These are phyloP conservation scores for Raphanus hybrid DNA, from an alignment of 441 rosid genomes.

Conservation along the genomic window DNA sequence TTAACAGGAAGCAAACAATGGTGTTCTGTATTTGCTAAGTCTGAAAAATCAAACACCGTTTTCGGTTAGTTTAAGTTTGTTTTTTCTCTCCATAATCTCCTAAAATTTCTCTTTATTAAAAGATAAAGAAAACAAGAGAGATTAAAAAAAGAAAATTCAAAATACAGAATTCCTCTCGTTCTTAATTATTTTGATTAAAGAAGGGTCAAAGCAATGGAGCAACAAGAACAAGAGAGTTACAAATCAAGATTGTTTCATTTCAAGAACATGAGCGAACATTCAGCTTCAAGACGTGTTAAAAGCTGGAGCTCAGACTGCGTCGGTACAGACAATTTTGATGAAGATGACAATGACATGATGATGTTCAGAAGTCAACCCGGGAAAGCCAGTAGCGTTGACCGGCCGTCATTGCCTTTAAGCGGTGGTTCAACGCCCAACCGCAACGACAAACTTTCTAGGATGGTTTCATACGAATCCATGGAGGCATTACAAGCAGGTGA, in stretches of 20 bases:
- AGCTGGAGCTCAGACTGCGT: constrained; percentile 41
- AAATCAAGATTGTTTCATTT: constrained; percentile 62
- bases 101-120: constrained; percentile 33
- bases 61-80: constrained; percentile 29
- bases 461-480: constrained; percentile 37
- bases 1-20: constrained; percentile 32
- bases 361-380: constrained; percentile 43
- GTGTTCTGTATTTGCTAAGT: constrained; percentile 39
- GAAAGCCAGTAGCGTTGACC: constrained; percentile 27
- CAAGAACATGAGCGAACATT: constrained; percentile 45
- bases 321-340: constrained; percentile 40
- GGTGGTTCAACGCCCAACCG: constrained; percentile 27
- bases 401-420: constrained; percentile 35
- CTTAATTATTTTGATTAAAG: neutral
- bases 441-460: constrained; percentile 24
- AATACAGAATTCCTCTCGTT: neutral
- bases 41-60: constrained; percentile 30
- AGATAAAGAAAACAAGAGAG: constrained; percentile 23
- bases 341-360: constrained; percentile 33
- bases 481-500: constrained; percentile 54
- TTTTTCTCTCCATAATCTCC: constrained; percentile 14
- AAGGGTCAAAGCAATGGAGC: constrained; percentile 62
- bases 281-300: constrained; percentile 44
- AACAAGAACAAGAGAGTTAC: constrained; percentile 64
- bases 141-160: constrained; percentile 11